These are phyloP conservation scores for Chaetomiaceae sp. DNA, from an alignment of 2,329 filamentous ascomycete species.

Conservation along the genomic window DNA sequence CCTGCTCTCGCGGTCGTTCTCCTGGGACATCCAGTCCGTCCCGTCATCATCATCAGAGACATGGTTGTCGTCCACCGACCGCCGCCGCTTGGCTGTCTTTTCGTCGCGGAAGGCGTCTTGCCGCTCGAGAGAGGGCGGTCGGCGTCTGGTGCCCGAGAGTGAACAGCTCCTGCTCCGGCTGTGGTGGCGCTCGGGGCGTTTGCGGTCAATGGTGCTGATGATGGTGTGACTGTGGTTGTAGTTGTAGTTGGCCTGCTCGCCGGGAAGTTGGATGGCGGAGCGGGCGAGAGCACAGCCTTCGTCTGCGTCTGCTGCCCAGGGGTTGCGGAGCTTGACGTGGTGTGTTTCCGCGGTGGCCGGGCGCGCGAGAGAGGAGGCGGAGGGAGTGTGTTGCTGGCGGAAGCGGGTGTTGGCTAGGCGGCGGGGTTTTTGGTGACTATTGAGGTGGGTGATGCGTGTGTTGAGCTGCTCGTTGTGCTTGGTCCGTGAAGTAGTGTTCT, in stretches of 20 bases:
- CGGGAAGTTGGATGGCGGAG: conserved; percentile 13
- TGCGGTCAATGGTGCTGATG: conserved; percentile 3
- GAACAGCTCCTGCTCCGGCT: not conserved
- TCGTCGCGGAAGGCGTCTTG: conserved; percentile 44
- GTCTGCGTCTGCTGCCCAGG: conserved; percentile 7
- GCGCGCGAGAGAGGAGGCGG: not conserved
- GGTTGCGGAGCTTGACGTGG: not conserved
- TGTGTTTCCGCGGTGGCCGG: not conserved
- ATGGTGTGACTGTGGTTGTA: too few species aligned
- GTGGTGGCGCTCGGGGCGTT: not conserved
- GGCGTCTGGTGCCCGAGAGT: conserved; percentile 18
- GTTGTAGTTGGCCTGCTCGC: too few species aligned
- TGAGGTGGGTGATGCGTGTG: not conserved
- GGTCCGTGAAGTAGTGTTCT: too few species aligned
- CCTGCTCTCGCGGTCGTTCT: too few species aligned
- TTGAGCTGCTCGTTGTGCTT: not conserved
- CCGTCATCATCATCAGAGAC: not conserved
- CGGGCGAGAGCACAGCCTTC: conserved; percentile 19
- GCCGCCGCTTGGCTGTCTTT: conserved; percentile 32
- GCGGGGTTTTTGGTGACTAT: not conserved
- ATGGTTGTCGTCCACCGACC: not conserved
- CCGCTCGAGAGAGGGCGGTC: conserved; percentile 40
- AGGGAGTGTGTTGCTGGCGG: not conserved
- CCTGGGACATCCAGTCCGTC: too few species aligned
- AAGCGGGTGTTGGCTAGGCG: not conserved